A percentile compares a stretch with the other conserved stretches of the same genome.
These are phyloP conservation scores for Trichoderma sp. DNA, from an alignment of 2,329 filamentous ascomycete species.

Conservation along the genomic window DNA sequence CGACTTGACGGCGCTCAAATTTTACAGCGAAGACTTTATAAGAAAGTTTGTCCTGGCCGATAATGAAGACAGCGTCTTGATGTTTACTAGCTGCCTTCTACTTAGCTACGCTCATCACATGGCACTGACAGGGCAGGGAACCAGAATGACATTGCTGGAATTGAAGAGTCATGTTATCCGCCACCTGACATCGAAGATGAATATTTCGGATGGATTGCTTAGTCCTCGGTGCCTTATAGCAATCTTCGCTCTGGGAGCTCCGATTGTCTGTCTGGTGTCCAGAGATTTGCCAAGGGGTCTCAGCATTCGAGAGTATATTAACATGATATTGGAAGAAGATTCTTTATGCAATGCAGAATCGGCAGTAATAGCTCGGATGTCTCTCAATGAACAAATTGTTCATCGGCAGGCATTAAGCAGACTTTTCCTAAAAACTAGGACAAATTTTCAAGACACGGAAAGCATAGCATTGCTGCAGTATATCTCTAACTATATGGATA, in stretches of 20 bases:
- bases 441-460: not conserved
- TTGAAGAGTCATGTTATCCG: not conserved
- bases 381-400: not conserved
- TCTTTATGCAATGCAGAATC: not conserved
- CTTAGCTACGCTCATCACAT: conserved; percentile 1
- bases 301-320: not conserved
- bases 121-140: not conserved
- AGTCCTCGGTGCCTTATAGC: not conserved
- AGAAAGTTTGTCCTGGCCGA: not conserved
- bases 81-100: not conserved
- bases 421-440: not conserved
- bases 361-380: not conserved
- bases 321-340: not conserved
- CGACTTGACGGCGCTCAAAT: not conserved
- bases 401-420: not conserved
- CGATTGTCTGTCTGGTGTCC: not conserved
- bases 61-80: not conserved
- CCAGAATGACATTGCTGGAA: not conserved
- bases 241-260: not conserved
- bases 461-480: not conserved
- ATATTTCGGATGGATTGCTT: not conserved
- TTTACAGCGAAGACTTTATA: not conserved
- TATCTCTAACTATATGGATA: conserved; percentile 2
- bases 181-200: not conserved
- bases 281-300: not conserved